These are phyloP conservation scores for Neofusicoccum laricinum DNA, from an alignment of 2,329 filamentous ascomycete genomes.

Conservation along the genomic window DNA sequence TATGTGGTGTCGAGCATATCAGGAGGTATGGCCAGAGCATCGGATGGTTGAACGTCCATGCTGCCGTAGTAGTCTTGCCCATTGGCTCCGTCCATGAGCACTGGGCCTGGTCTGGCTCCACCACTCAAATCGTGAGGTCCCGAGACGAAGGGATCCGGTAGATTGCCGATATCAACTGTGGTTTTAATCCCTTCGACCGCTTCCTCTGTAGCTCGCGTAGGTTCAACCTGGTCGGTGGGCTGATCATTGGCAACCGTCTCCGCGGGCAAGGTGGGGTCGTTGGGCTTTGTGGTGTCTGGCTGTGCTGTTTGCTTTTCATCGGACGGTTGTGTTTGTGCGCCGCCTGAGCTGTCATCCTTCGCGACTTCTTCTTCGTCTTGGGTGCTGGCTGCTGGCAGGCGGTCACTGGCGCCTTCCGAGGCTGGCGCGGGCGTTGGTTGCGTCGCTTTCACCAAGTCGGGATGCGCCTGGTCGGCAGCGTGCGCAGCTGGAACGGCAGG, in stretches of 20 bases:
- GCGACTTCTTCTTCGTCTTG: not conserved
- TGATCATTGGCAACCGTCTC: not conserved
- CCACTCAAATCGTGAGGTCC: not conserved
- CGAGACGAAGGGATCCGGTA: not conserved
- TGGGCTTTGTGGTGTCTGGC: not conserved
- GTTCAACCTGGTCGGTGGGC: not conserved
- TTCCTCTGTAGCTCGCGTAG: not conserved
- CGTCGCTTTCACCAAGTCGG: not conserved
- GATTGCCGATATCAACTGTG: not conserved
- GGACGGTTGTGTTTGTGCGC: conserved; percentile 6
- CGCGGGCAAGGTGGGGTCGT: not conserved
- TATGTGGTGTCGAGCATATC: conserved; percentile 1
- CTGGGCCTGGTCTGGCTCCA: not conserved
- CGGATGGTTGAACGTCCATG: conserved; percentile 12
- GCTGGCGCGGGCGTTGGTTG: conserved; percentile 4
- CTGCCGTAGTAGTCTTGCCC: not conserved
- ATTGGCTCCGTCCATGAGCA: conserved; percentile 1
- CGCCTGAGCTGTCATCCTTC: not conserved
- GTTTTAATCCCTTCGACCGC: not conserved
- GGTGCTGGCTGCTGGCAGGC: not conserved
- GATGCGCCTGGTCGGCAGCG: not conserved
- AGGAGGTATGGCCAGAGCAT: conserved; percentile 7
- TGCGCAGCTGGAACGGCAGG: not conserved
- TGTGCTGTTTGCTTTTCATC: conserved; percentile 9
- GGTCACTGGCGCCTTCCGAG: not conserved